phyloP scores from a whole-genome alignment of 805 yeast genomes.

The Barnettozyma californica region DNA sequence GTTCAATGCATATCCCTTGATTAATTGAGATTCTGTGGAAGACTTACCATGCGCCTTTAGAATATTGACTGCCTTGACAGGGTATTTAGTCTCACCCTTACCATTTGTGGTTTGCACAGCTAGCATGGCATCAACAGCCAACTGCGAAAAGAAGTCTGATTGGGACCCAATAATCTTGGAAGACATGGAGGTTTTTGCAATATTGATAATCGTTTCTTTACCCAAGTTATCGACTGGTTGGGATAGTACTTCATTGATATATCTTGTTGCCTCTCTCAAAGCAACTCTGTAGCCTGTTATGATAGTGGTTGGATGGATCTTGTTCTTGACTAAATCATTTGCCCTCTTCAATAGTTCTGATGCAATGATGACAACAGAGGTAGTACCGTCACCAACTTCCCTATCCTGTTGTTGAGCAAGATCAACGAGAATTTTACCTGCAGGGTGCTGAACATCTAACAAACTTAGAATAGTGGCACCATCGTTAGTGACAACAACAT shows the following conservation, averaged over 20 bases:
- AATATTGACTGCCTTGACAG: slow-evolving; percentile 94
- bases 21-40: slow-evolving; percentile 75
- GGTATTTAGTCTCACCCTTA: slow-evolving; percentile 87
- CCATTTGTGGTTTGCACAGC: slow-evolving; percentile 88
- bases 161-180: slow-evolving; percentile 94
- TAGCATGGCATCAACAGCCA: slow-evolving; percentile 93
- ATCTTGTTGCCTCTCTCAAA: slow-evolving; percentile 78
- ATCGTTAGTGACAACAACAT: slow-evolving; percentile 96
- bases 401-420: slow-evolving; percentile 98
- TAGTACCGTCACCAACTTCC: slow-evolving; percentile 98
- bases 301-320: slow-evolving; percentile 96
- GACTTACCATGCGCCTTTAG: slow-evolving; percentile 97
- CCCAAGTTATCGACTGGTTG: slow-evolving; percentile 69
- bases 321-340: slow-evolving; percentile 85
- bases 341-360: slow-evolving; percentile 89
- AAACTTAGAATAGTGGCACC: slow-evolving; percentile 94
- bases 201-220: slow-evolving; percentile 78
- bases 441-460: slow-evolving; percentile 97
- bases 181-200: slow-evolving; percentile 96
- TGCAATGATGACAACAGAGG: slow-evolving; percentile 95
- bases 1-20: slow-evolving; percentile 92
- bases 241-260: slow-evolving; percentile 79
- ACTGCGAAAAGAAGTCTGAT: slow-evolving; percentile 78
- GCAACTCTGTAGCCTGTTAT: slow-evolving; percentile 96
- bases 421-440: slow-evolving; percentile 94